A percentile compares a stretch with the other conserved stretches of the same genome.
Evolutionary conservation across 495 filamentous ascomycete species (phyloP).

Genomic region (Cenococcum geophilum): DNA sequence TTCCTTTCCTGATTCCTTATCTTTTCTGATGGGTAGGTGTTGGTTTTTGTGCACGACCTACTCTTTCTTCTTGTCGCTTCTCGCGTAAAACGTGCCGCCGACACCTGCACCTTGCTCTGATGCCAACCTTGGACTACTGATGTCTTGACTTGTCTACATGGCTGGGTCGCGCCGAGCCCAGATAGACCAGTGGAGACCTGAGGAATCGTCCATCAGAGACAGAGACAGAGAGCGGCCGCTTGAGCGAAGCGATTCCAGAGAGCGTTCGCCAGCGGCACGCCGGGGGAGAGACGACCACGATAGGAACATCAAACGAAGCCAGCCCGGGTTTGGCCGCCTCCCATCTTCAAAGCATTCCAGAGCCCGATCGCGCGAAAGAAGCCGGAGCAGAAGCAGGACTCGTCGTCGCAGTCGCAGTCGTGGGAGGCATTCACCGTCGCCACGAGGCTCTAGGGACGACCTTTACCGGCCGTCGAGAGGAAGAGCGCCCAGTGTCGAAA

Average conservation of each 20-base stretch:
- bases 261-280: conserved; percentile 29
- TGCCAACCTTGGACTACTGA: conserved; percentile 24
- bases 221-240: conserved; percentile 24
- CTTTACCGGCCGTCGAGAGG: conserved; percentile 27
- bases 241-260: conserved; percentile 18
- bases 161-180: conserved; percentile 33
- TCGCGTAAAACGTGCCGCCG: conserved; percentile 25
- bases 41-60: conserved; percentile 10
- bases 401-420: conserved; percentile 19
- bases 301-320: conserved; percentile 26
- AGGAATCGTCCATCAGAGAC: conserved; percentile 30
- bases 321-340: conserved; percentile 21
- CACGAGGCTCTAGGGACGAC: conserved; percentile 22
- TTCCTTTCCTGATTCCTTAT: conserved; percentile 12
- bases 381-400: conserved; percentile 22
- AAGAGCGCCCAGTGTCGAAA: conserved; percentile 32
- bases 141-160: conserved; percentile 35
- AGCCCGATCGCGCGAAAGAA: conserved; percentile 24
- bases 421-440: conserved; percentile 21
- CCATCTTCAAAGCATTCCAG: conserved; percentile 22
- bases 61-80: conserved; percentile 15
- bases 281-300: conserved; percentile 26
- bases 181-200: conserved; percentile 38
- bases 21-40: conserved; percentile 10
- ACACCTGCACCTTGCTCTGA: conserved; percentile 29